Evolutionary conservation across 2,329 filamentous ascomycete species (phyloP), one percentile per base, ranked within the genome.

Genomic region (Zarea fungicola): DNA sequence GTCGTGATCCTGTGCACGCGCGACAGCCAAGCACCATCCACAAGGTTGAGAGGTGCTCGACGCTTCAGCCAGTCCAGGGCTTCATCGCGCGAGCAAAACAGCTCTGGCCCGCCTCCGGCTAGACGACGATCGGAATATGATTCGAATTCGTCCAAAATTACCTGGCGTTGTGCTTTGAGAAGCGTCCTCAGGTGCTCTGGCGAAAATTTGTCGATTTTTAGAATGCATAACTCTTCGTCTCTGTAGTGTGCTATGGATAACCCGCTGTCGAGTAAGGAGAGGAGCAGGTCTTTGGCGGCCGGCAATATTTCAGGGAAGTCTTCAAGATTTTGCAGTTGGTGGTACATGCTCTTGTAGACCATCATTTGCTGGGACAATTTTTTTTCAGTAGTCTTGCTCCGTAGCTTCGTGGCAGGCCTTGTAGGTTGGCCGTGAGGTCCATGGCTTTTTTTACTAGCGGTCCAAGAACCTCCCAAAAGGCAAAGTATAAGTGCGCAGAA

Each of bases 21-120:
- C 11, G 69, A 68, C 4, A 77, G 58, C 74, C 73, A 77, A 10
- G 72, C 69, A 3, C 74, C 74, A 47, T 77, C 73, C 5, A 75
- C 70, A 36, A 67, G 67, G 52, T 75, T 74, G 31, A 39, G 22
- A n/a, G 31, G 41, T 11, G 48, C 48, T 8, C 36, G 5, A 6
- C 36, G 10, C 19, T 16, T 40, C 7, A 40, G 36, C 6, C 7
- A 40, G 9, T 40, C 7, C 9, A 8, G 11, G 22, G 36, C 36
- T 16, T 40, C 36, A 10, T 40, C 36, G 7, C 10, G 16, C 6
- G 6, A 21, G 10, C 11, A 8, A 22, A 40, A 40, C 7, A 10
- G 36, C 7, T 40, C 36, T 23, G 36, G 6, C 10, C 36, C 36
- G n/a, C 13, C 18, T 11, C 36, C 36, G 16, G 11, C 18, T n/a